Conservation (phyloP, 2,329 filamentous ascomycete species). For the Cordyceps tenuipes region DNA sequence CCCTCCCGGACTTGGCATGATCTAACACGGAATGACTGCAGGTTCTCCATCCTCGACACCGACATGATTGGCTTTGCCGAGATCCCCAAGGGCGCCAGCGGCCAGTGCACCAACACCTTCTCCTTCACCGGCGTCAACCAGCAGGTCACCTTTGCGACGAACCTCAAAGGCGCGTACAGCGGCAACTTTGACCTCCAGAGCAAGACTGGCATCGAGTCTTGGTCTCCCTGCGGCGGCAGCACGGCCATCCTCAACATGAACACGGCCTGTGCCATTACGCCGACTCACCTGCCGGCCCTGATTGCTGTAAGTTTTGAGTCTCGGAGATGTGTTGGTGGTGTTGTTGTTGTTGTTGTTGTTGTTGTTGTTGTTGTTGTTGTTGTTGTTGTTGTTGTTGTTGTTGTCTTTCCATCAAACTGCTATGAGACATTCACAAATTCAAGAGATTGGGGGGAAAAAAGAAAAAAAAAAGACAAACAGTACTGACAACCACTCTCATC, state of each 20-base stretch:
- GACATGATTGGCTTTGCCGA: constrained; percentile 21
- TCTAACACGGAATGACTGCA: not conserved
- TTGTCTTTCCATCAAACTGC: not conserved
- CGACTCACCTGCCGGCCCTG: constrained; percentile 17
- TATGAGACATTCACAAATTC: too few species aligned
- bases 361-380: too few species aligned
- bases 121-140: constrained; percentile 20
- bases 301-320: constrained; percentile 18
- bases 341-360: too few species aligned
- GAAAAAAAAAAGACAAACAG: too few species aligned
- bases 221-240: constrained; percentile 20
- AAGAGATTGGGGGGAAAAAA: too few species aligned
- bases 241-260: constrained; percentile 23
- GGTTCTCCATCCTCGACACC: constrained; percentile 20
- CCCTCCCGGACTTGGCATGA: too few species aligned
- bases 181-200: constrained; percentile 18
- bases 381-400: too few species aligned
- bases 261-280: constrained; percentile 19
- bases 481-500: not conserved
- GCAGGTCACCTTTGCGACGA: constrained; percentile 16
- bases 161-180: constrained; percentile 16
- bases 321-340: too few species aligned
- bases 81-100: constrained; percentile 17
- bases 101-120: constrained; percentile 20
- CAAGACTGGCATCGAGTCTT: constrained; percentile 15